Base-by-base conservation (phyloP, 2,329 filamentous ascomycete species). In the Diaporthe sp. region DNA sequence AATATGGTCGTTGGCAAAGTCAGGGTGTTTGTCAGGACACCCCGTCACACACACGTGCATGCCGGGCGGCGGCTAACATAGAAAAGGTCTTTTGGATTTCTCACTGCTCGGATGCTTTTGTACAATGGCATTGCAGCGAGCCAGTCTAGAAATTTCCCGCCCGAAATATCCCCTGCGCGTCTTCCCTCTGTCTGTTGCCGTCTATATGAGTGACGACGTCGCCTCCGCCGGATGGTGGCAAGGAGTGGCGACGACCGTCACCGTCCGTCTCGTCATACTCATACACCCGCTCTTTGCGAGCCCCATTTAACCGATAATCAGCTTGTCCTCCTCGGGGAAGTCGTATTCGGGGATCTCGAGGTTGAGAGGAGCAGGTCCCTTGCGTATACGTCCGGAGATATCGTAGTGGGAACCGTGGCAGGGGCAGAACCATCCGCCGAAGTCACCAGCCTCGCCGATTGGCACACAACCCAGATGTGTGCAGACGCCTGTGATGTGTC, bases 371-470 rank as follows among this genome's bases (percentile, higher is more conserved):
- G 97, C 97, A 79, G 97, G 97, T 80, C 97, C 97, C 92, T 95
- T 98, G 90, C 97, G 93, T 91, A 98, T 95, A 88, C 97, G 95
- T 86, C 97, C 97, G 79, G 96, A 98, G 86, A 99, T 98, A 86
- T 99, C 97, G 92, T 99, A 99, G 91, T 99, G 97, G 81, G 96
- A 98, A 87, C 97, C 97, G 92, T 99, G 97, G 94, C 97, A 99
- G 80, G 97, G 97, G 91, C 97, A 99, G 94, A 99, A 99, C 97
- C 97, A 99, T 84, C 97, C 97, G 85, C 97, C 97, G 83, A 90
- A 99, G 88, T 99, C 97, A 86, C 97, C 97, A 79, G 97, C 95
- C 90, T 99, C 97, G 83, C 97, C 97, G 83, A 99, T 99, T 84
- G 97, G 97, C 81, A 99, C 97, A 92, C 97, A 99, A 88, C 97